These are phyloP conservation scores for Sclerotinia glacialis DNA, from an alignment of 2,329 filamentous ascomycete species.

Conservation along the genomic window DNA sequence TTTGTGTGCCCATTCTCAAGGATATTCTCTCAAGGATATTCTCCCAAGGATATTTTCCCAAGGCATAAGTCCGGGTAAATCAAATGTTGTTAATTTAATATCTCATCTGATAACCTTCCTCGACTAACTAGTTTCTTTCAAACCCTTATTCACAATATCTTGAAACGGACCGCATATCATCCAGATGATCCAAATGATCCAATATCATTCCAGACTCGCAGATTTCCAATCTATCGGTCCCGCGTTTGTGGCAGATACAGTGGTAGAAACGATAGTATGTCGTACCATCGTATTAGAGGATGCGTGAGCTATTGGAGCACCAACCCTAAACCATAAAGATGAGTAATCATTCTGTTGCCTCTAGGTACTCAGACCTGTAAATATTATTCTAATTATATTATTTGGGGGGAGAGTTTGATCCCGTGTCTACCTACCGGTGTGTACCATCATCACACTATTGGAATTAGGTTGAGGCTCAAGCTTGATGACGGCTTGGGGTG, in stretches of 20 bases:
- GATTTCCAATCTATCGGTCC: no score
- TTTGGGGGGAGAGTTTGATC: background rate
- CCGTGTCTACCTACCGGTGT: background rate
- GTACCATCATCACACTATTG: background rate
- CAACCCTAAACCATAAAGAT: background rate
- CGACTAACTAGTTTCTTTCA: no score
- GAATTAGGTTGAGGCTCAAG: conserved; percentile 1
- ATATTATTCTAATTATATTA: background rate
- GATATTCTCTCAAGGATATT: no score
- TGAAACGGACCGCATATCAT: no score
- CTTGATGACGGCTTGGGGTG: background rate
- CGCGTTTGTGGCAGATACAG: no score
- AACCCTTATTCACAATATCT: no score
- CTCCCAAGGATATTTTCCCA: no score
- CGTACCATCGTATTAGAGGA: background rate
- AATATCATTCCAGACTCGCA: no score
- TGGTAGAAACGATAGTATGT: no score
- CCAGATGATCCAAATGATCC: no score
- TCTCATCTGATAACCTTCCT: no score
- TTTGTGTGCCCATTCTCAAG: background rate
- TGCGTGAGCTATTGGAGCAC: background rate
- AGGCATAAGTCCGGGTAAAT: background rate
- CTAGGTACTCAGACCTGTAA: background rate
- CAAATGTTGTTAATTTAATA: background rate
- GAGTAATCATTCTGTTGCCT: background rate